Evolutionary conservation across 1,284 basidiomycete genomes (phyloP).

Genomic region (Puccinia horiana): DNA sequence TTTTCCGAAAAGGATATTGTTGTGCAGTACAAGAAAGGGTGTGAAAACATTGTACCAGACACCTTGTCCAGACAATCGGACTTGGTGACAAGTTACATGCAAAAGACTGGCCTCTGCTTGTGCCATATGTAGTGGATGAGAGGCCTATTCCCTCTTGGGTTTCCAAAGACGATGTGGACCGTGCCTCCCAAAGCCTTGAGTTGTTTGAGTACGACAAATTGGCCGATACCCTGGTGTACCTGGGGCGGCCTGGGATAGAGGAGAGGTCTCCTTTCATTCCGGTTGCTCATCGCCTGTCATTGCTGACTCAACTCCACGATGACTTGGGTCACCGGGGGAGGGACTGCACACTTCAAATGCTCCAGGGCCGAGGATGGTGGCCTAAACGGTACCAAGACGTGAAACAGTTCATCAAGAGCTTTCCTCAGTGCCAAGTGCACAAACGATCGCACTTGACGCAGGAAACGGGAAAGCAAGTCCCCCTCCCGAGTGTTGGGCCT

Average conservation of each 20-base stretch:
- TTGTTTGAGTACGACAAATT: too few species aligned
- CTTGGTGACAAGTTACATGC: too few species aligned
- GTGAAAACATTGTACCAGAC: constrained; percentile 59
- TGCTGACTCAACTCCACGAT: background rate
- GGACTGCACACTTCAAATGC: too few species aligned
- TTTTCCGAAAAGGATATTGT: too few species aligned
- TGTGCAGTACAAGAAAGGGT: constrained; percentile 59
- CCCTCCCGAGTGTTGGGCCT: background rate
- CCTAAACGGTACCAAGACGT: too few species aligned
- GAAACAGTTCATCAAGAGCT: too few species aligned
- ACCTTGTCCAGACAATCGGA: constrained; percentile 57
- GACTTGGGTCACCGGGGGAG: background rate
- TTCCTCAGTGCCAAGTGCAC: background rate
- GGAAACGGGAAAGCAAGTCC: background rate
- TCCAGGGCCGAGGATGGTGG: too few species aligned
- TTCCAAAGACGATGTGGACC: too few species aligned
- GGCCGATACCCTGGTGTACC: background rate
- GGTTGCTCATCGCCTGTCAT: background rate
- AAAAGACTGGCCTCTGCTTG: too few species aligned
- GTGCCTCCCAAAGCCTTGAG: too few species aligned
- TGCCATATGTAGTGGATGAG: too few species aligned
- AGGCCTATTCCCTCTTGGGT: too few species aligned
- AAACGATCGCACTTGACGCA: background rate
- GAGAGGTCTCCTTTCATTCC: background rate
- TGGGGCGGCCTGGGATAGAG: background rate